phyloP scores from a whole-genome alignment of 768 basidiomycete genomes.

The Boletus patriciae region DNA sequence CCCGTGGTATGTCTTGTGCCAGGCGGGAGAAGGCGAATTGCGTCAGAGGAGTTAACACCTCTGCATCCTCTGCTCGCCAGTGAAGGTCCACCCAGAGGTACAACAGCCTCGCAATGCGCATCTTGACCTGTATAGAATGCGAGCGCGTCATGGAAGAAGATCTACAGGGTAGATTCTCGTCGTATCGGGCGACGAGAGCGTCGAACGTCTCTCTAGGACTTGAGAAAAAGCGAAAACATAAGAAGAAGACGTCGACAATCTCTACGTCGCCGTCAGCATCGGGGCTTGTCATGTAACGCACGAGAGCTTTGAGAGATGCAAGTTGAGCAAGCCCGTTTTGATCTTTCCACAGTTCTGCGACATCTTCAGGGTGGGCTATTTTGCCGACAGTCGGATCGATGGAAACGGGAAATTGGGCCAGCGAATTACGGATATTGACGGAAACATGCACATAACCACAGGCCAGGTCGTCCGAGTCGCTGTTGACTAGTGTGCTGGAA shows the following conservation, averaged over 20 bases:
- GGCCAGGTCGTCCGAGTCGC: constrained; percentile 12
- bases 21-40: constrained; percentile 35
- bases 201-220: constrained; percentile 47
- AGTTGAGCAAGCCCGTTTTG: constrained; percentile 30
- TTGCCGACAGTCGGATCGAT: constrained; percentile 30
- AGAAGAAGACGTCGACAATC: constrained; percentile 57
- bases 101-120: constrained; percentile 60
- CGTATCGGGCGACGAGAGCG: constrained; percentile 50
- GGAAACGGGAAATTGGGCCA: constrained; percentile 30
- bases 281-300: constrained; percentile 47
- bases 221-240: constrained; percentile 71
- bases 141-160: constrained; percentile 36
- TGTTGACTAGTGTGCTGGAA: constrained; percentile 25
- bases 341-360: constrained; percentile 30
- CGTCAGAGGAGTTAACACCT: constrained; percentile 31
- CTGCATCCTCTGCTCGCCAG: constrained; percentile 56
- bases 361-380: constrained; percentile 32
- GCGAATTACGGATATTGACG: constrained; percentile 26
- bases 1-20: constrained; percentile 29
- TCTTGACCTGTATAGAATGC: constrained; percentile 50
- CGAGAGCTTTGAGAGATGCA: constrained; percentile 42
- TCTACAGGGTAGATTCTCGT: constrained; percentile 29
- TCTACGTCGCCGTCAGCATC: constrained; percentile 40
- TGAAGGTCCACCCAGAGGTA: constrained; percentile 71
- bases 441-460: constrained; percentile 27